Evolutionary conservation across 768 basidiomycete genomes (phyloP).

Genomic region (Serendipita sp.): DNA sequence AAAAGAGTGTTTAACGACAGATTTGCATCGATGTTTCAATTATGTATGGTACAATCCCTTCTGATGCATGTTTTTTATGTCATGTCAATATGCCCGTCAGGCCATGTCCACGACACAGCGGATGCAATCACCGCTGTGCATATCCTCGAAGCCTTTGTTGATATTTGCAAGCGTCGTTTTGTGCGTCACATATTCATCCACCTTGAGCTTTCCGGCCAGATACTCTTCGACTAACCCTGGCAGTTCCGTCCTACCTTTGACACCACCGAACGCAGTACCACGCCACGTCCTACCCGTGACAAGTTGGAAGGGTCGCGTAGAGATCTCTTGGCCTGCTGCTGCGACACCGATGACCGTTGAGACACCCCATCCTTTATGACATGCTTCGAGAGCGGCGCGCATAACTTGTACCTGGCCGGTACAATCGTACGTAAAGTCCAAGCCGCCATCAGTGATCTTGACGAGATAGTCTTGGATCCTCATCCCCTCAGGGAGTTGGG

Average conservation of each 20-base stretch:
- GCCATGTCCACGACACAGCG: conserved; percentile 90
- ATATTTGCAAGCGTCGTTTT: conserved; percentile 54
- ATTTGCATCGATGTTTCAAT: not conserved
- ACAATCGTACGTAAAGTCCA: conserved; percentile 94
- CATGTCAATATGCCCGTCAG: not conserved
- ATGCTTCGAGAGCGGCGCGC: conserved; percentile 92
- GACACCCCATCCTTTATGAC: conserved; percentile 98
- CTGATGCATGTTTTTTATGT: not conserved
- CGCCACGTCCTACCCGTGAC: conserved; percentile 81
- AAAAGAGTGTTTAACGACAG: conserved; percentile 26
- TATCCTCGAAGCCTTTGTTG: conserved; percentile 81
- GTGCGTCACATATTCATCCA: conserved; percentile 96
- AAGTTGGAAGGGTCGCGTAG: conserved; percentile 58
- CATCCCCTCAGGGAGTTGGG: conserved; percentile 53
- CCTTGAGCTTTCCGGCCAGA: conserved; percentile 60
- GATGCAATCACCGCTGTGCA: conserved; percentile 91
- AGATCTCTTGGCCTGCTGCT: conserved; percentile 88
- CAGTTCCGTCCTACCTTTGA: conserved; percentile 92
- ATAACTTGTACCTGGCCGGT: conserved; percentile 91
- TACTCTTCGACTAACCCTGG: conserved; percentile 90
- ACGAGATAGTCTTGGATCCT: conserved; percentile 80
- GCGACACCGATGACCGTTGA: conserved; percentile 94
- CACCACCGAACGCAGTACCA: conserved; percentile 90
- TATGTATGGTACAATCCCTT: conserved; percentile 1
- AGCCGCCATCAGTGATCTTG: conserved; percentile 87